A percentile compares a stretch with the other conserved stretches of the same genome.
Evolutionary conservation across 257 asterid species (phyloP).

Genomic region (Nicotiana obtusifolia): DNA sequence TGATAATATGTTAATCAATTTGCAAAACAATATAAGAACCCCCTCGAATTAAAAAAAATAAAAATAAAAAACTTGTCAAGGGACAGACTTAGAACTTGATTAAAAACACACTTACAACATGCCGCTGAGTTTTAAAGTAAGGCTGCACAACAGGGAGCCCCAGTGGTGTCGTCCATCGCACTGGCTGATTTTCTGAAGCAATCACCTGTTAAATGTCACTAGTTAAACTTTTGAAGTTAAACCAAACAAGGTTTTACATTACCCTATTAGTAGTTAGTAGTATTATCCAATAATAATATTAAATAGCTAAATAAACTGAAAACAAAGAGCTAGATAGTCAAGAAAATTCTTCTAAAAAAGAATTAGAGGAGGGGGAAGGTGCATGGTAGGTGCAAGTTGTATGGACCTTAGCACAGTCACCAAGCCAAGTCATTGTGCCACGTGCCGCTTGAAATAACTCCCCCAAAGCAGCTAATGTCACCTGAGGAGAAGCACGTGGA

Average conservation of each 20-base stretch:
- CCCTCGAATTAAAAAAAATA: background rate
- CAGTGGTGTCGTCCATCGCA: constrained; percentile 91
- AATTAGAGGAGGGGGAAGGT: background rate
- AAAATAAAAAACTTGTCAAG: background rate
- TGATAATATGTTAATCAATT: background rate
- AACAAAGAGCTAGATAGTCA: background rate
- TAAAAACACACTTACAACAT: constrained; percentile 49
- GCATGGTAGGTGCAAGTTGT: background rate
- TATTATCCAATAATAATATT: background rate
- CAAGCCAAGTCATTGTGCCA: constrained; percentile 92
- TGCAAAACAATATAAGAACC: background rate
- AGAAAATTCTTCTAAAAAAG: background rate
- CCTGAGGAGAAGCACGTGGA: constrained; percentile 31
- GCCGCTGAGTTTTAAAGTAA: constrained; percentile 72
- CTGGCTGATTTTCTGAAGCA: constrained; percentile 83
- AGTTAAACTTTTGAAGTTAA: constrained; percentile 5
- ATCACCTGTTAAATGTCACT: constrained; percentile 48
- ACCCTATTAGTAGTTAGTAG: background rate
- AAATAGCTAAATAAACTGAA: background rate
- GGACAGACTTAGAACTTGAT: background rate
- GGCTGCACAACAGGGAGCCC: constrained; percentile 99
- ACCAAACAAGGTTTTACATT: background rate
- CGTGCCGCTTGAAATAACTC: constrained; percentile 96
- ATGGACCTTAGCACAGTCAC: constrained; percentile 94
- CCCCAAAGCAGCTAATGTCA: constrained; percentile 81